Evolutionary conservation across 2,329 filamentous ascomycete species (phyloP).

Genomic region (Penicillium sp.): DNA sequence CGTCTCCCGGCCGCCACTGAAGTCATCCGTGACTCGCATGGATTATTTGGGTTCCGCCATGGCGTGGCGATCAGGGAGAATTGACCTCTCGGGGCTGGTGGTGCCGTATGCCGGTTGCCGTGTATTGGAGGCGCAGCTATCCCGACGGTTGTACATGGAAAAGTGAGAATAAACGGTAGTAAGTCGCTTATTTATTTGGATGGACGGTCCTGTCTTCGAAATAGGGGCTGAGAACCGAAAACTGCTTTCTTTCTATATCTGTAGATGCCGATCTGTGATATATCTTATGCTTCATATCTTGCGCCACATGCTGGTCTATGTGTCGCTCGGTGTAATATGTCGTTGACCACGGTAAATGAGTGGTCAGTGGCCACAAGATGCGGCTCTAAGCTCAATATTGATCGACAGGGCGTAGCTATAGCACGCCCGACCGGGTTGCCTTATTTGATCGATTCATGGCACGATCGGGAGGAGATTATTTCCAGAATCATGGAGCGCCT

Average conservation of each 20-base stretch:
- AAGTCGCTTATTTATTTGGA: background rate
- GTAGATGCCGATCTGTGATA: constrained; percentile 1
- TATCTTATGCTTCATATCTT: background rate
- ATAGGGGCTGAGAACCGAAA: background rate
- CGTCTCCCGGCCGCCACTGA: constrained; percentile 20
- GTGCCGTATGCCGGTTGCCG: background rate
- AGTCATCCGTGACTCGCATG: constrained; percentile 12
- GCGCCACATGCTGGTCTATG: constrained; percentile 1
- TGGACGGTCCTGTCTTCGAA: background rate
- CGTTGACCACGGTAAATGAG: background rate
- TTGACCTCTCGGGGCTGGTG: constrained; percentile 1
- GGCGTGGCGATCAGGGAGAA: constrained; percentile 17
- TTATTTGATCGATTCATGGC: background rate
- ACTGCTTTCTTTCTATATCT: background rate
- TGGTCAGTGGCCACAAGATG: background rate
- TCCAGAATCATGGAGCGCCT: background rate
- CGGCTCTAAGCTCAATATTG: background rate
- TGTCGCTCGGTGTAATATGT: background rate
- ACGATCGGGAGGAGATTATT: background rate
- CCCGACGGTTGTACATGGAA: background rate
- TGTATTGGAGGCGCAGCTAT: background rate
- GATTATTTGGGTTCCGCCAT: constrained; percentile 6
- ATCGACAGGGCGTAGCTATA: background rate
- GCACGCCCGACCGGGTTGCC: background rate
- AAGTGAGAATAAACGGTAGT: background rate